Conservation (phyloP, 805 yeast species). For the Yarrowia sp. region DNA sequence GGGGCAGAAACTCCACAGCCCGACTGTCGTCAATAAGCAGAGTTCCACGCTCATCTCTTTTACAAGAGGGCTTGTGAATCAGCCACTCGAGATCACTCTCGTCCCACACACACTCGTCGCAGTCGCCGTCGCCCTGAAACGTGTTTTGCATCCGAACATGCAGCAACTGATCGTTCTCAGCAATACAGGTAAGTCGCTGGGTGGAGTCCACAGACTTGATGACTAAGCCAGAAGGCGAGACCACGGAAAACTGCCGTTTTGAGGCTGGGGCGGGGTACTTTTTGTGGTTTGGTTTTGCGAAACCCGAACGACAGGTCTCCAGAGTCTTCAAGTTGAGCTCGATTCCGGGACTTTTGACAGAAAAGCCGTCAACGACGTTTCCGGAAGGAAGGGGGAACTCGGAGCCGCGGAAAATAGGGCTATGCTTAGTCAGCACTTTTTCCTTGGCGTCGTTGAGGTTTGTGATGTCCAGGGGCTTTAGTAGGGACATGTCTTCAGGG, state of each 20-base stretch:
- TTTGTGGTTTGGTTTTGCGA: not conserved
- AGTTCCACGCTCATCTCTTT: not conserved
- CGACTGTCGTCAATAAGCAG: not conserved
- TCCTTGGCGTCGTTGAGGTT: not conserved
- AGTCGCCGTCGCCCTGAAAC: not conserved
- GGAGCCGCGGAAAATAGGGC: not conserved
- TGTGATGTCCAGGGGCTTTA: not conserved
- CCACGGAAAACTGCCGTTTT: not conserved
- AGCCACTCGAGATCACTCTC: not conserved
- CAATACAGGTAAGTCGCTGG: conserved; percentile 1
- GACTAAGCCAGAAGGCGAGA: not conserved
- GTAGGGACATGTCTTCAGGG: not conserved
- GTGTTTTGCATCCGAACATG: not conserved
- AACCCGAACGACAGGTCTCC: not conserved
- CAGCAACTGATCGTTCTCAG: not conserved
- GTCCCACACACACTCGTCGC: not conserved
- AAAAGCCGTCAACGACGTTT: not conserved
- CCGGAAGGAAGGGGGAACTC: not conserved
- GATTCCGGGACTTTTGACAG: not conserved
- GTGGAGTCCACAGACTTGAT: not conserved
- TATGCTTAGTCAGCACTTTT: not conserved
- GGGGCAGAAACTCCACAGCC: not conserved
- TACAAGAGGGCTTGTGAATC: not conserved
- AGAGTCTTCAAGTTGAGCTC: not conserved
- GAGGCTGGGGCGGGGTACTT: not conserved